Evolutionary conservation across 768 basidiomycete genomes (phyloP).

Genomic region (Chlorophyllum brunneum): DNA sequence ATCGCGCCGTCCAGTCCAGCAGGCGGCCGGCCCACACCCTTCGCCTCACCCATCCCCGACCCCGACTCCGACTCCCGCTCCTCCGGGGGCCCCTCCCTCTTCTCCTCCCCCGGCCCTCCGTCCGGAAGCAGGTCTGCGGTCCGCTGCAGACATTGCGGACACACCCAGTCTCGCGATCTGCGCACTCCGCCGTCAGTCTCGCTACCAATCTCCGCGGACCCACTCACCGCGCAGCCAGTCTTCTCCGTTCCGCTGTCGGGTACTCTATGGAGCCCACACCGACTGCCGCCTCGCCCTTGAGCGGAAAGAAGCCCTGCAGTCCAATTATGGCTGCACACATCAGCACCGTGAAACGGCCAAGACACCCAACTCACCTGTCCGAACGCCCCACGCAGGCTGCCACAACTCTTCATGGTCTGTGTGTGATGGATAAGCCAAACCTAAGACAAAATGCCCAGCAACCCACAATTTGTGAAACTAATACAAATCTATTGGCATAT

Average conservation of each 20-base stretch:
- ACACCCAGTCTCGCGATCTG: constrained; percentile 80
- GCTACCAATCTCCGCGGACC: not conserved
- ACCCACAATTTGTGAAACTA: constrained; percentile 86
- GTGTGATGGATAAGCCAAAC: not conserved
- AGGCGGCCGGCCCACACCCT: constrained; percentile 39
- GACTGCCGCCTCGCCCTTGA: constrained; percentile 82
- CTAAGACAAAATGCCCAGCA: not conserved
- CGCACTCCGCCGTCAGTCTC: not conserved
- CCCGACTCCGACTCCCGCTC: not conserved
- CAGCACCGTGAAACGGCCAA: not conserved
- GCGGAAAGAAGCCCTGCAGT: constrained; percentile 84
- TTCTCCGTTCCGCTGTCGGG: constrained; percentile 68
- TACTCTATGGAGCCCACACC: constrained; percentile 88
- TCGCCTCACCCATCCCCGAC: not conserved
- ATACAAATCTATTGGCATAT: constrained; percentile 69
- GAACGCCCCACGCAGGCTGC: constrained; percentile 98
- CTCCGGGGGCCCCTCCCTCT: not conserved
- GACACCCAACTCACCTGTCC: constrained; percentile 65
- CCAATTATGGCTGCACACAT: constrained; percentile 68
- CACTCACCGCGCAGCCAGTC: constrained; percentile 71
- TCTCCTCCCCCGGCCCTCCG: not conserved
- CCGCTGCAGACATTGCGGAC: constrained; percentile 64
- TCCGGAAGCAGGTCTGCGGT: constrained; percentile 75
- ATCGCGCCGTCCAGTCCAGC: constrained; percentile 72
- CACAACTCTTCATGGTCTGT: constrained; percentile 93